A percentile compares a stretch with the other conserved stretches of the same genome.
These are phyloP conservation scores for Candida labiduridarum DNA, from an alignment of 1,139 yeast species.

Conservation along the genomic window DNA sequence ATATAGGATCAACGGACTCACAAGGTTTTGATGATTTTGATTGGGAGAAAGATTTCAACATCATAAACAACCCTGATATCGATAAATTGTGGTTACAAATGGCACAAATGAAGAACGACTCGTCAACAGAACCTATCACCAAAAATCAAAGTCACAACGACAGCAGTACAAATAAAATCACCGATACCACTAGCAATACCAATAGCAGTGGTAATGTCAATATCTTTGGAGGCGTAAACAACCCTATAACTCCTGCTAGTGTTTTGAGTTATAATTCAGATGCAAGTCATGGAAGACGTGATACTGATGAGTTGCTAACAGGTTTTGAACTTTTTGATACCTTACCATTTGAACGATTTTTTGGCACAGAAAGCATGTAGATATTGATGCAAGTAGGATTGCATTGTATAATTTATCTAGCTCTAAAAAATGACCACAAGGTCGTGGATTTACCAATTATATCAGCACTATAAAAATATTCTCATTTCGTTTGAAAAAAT, in stretches of 20 bases:
- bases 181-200: too few species aligned
- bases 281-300: not conserved
- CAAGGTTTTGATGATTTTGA: conserved; percentile 15
- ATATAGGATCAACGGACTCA: conserved; percentile 7
- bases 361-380: not conserved
- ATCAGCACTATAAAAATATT: too few species aligned
- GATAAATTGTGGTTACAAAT: conserved; percentile 44
- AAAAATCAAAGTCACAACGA: too few species aligned
- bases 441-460: not conserved
- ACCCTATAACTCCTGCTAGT: not conserved
- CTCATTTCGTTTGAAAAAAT: not conserved
- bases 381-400: too few species aligned
- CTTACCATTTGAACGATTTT: conserved; percentile 1
- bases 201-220: not conserved
- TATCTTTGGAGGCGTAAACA: not conserved
- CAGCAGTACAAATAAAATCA: too few species aligned
- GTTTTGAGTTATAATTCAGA: not conserved
- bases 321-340: not conserved
- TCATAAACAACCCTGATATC: conserved; percentile 32
- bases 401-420: too few species aligned
- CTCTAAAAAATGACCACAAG: not conserved
- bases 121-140: too few species aligned
- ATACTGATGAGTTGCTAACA: not conserved
- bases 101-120: conserved; percentile 24
- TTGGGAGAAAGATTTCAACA: conserved; percentile 17